Conservation (phyloP, 2,329 filamentous ascomycete species). For the Colletotrichum magnum region DNA sequence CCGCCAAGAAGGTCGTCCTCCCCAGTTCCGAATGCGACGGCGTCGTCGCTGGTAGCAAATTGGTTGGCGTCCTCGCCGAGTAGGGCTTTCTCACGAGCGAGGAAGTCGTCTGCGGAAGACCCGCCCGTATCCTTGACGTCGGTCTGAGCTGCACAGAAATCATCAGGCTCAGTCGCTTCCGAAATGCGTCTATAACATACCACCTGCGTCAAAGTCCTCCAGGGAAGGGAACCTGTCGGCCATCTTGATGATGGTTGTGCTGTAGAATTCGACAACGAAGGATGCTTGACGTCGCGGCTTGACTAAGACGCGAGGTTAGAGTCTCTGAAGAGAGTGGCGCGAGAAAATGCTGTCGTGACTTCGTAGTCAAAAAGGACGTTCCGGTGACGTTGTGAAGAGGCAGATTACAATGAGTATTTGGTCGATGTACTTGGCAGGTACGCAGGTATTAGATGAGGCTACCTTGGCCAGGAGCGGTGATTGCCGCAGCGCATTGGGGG, state of each 20-base stretch:
- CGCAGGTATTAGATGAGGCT: conserved; percentile 13
- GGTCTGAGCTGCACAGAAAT: conserved; percentile 71
- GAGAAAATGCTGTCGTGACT: not conserved
- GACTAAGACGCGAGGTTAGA: conserved; percentile 56
- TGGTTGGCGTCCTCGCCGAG: conserved; percentile 94
- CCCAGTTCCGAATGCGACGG: conserved; percentile 73
- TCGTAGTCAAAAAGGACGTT: not conserved
- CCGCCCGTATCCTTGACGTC: conserved; percentile 71
- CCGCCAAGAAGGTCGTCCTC: conserved; percentile 83
- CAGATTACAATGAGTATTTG: no score
- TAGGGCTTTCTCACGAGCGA: conserved; percentile 89
- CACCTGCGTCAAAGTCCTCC: conserved; percentile 81
- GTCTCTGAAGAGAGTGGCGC: conserved; percentile 5
- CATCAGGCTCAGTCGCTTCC: conserved; percentile 39
- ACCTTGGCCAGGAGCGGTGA: conserved; percentile 32
- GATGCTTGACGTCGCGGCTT: conserved; percentile 71
- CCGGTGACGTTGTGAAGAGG: not conserved
- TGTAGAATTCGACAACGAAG: conserved; percentile 63
- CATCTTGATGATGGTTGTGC: conserved; percentile 63
- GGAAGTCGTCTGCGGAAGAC: conserved; percentile 83
- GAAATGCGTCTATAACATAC: conserved; percentile 50
- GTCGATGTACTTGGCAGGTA: conserved; percentile 6
- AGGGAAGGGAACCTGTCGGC: conserved; percentile 84
- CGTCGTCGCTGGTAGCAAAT: conserved; percentile 85
- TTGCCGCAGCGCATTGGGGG: conserved; percentile 29